Base-by-base conservation (phyloP, 345 rosid genomes). In the Hibiscus mutabilis region DNA sequence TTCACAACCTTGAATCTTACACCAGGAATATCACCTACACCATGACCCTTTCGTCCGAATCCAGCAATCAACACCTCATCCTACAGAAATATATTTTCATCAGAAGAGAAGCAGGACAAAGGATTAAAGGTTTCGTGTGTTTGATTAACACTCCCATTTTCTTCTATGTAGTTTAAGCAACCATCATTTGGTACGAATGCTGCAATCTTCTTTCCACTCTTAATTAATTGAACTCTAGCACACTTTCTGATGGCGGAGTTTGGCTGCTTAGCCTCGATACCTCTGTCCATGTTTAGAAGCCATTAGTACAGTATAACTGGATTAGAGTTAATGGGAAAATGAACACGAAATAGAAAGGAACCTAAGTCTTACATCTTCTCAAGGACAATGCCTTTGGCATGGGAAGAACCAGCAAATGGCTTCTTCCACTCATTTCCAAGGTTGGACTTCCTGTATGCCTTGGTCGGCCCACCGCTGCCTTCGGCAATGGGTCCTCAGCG, bases 21-120 rank as follows among this genome's bases (percentile, higher is more conserved):
- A 69, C 92, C 88, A 15, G 92, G 92, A 86, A 88, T 86, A 88
- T 88, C 92, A 70, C 92, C 92, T 29, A 88, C 89, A 1, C 88
- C 88, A 31, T 85, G 91, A 12, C 91, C 89, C 78, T 87, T 87
- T 27, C 91, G 79, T 14, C 91, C 92, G 68, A 86, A 88, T 74
- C 90, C 92, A 66, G 88, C 90, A 55, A 88, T 86, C 86, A 86
- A 84, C 3, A 88, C 92, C 74, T 88, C 92, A 76, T 88, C 88
- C 92, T 88, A 74, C 18, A 66, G 60, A 4, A n/a, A 70, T 47
- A 24, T 0, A 12, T 13, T 59, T 27, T 16, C 59, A 49, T 46
- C 14, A 27, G 27, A 60, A 11, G n/a, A 21, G 9, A 11, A 60
- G 7, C 21, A 40, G 29, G 21, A 22, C 13, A 55, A 14, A 70